Percentiles rank a stretch among this genome's conserved stretches.
phyloP scores from a whole-genome alignment of 805 yeast genomes.

The Scheffersomyces lignosus region DNA sequence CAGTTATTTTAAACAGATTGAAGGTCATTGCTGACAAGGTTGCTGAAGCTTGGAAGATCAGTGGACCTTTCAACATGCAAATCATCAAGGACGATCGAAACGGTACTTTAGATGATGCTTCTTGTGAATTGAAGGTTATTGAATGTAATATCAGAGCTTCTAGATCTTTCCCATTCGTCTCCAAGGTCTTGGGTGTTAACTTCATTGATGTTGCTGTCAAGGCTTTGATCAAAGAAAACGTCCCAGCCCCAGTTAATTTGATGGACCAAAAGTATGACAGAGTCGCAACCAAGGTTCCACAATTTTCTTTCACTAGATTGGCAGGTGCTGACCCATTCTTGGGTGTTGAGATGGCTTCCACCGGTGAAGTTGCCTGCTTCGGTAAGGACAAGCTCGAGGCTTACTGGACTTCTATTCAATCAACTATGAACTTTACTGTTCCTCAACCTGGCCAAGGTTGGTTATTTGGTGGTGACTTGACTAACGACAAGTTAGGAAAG shows the following conservation, averaged over 20 bases:
- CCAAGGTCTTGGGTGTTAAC: conserved; percentile 92
- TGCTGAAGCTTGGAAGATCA: conserved; percentile 90
- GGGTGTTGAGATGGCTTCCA: conserved; percentile 99
- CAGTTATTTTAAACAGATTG: conserved; percentile 65
- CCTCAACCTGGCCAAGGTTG: conserved; percentile 90
- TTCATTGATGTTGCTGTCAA: conserved; percentile 93
- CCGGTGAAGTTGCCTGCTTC: conserved; percentile 98
- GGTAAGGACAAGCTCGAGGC: conserved; percentile 86
- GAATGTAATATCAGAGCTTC: conserved; percentile 99
- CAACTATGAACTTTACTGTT: conserved; percentile 94
- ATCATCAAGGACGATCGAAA: conserved; percentile 75
- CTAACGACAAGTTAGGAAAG: conserved; percentile 64
- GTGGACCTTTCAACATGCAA: conserved; percentile 99
- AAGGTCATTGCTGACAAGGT: conserved; percentile 91
- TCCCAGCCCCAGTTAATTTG: conserved; percentile 78
- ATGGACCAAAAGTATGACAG: conserved; percentile 75
- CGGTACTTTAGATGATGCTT: conserved; percentile 56
- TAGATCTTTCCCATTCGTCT: conserved; percentile 97
- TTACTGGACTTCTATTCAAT: conserved; percentile 96
- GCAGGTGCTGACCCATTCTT: conserved; percentile 99
- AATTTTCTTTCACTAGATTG: conserved; percentile 95
- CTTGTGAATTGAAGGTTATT: conserved; percentile 78
- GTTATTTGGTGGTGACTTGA: conserved; percentile 90
- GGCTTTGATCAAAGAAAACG: conserved; percentile 73
- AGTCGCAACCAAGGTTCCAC: conserved; percentile 98